Base-by-base conservation (phyloP, 768 basidiomycete species). In the Boletus vermiculosoides region DNA sequence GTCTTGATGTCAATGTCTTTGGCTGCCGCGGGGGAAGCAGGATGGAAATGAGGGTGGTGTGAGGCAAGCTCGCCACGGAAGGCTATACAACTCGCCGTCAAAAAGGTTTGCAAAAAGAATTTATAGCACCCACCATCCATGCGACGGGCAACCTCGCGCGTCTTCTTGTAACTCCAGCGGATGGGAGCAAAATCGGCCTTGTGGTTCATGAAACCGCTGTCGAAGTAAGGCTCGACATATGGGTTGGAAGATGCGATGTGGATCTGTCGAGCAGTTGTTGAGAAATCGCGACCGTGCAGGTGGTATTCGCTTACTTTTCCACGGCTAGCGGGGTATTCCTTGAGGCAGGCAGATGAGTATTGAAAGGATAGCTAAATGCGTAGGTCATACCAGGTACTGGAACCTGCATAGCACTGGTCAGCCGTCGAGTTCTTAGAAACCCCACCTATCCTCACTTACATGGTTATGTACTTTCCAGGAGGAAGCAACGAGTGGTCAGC, bases 141-240 rank as follows among this genome's bases (percentile, higher is more conserved):
- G 61, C 86, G 76, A 62, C 86, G 78, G 23, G 86, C 87, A 23
- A 88, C 73, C 63, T 88, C 86, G 60, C 87, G 82, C 15, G 84
- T 85, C 77, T 83, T 84, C 82, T 88, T 88, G 77, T 88, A 88
- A 67, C 83, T 83, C 87, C 87, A 88, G 37, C 85, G 83, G 62
- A 87, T 83, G 15, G 87, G 87, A 23, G 85, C 85, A 63, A 87
- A 86, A 74, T 88, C 87, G 30, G 86, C 86, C 76, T 86, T 86
- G 76, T 87, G 68, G 75, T 86, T 87, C 86, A 88, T 84, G 80
- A 88, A 87, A n/a, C 87, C 87, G 56, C 79, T 81, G 74, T 88
- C 87, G 65, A 87, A 87, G 72, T 68, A 75, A 5, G 87, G 85
- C 61, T 82, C 82, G 62, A 73, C 70, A 73, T 86, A 88, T 5